Evolutionary conservation across 768 basidiomycete species (phyloP).

Genomic region (Russula vinacea): DNA sequence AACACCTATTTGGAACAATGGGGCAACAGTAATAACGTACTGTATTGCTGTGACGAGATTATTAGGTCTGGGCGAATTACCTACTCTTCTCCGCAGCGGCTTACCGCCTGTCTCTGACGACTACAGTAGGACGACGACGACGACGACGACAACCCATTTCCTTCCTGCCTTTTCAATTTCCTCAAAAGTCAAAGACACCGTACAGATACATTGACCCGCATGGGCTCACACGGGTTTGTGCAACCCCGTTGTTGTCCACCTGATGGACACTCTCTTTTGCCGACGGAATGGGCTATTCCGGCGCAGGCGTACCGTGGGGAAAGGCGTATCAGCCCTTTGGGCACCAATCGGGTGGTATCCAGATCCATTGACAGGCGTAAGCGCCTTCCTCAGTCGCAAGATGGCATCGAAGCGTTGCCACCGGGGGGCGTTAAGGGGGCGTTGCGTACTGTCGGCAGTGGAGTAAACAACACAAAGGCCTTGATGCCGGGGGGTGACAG

Average conservation of each 20-base stretch:
- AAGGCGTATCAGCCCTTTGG: constrained; percentile 23
- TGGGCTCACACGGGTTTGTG: not conserved
- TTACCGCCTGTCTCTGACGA: constrained; percentile 23
- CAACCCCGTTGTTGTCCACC: not conserved
- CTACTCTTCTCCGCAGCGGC: constrained; percentile 25
- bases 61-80: constrained; percentile 3
- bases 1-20: constrained; percentile 19
- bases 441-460: constrained; percentile 17
- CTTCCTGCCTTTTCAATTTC: not conserved
- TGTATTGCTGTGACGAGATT: constrained; percentile 15
- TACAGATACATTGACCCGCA: not conserved
- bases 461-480: not conserved
- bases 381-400: constrained; percentile 24
- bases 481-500: constrained; percentile 14
- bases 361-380: constrained; percentile 26
- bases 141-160: not conserved
- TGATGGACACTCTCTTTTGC: not conserved
- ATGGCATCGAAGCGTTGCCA: constrained; percentile 25
- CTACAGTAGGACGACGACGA: not conserved
- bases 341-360: constrained; percentile 29
- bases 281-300: constrained; percentile 19
- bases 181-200: not conserved
- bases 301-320: constrained; percentile 21
- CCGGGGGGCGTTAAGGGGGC: constrained; percentile 22
- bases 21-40: constrained; percentile 2